Conservation (phyloP, 106 monocot species). For the Dendrobium officinale region DNA sequence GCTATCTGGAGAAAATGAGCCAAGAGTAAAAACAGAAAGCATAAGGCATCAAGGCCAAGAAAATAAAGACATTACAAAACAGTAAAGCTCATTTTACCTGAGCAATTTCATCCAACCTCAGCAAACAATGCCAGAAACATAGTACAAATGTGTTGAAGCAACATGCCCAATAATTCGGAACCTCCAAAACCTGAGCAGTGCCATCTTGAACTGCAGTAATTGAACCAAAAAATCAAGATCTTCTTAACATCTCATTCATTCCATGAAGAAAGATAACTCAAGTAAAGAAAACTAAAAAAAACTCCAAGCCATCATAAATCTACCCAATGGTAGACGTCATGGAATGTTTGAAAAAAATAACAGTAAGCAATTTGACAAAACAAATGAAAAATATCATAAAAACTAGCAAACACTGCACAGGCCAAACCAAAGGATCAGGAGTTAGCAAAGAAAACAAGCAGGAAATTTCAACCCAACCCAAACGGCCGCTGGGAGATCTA, state of each 20-base stretch:
- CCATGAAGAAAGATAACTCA: background rate
- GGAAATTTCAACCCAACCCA: background rate
- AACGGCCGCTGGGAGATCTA: background rate
- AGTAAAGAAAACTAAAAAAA: background rate
- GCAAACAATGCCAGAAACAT: background rate
- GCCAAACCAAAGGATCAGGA: background rate
- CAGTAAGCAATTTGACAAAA: background rate
- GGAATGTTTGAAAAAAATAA: background rate
- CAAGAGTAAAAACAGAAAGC: background rate
- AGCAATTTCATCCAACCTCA: background rate
- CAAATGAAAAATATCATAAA: background rate
- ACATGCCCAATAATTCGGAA: background rate
- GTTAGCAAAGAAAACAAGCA: background rate
- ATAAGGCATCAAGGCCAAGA: background rate
- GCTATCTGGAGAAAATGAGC: background rate
- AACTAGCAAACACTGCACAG: background rate
- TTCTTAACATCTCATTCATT: background rate
- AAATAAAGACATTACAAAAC: background rate
- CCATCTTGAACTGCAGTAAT: background rate
- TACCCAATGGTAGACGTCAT: background rate
- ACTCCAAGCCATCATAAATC: background rate
- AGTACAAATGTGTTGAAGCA: background rate
- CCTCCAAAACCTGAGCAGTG: background rate
- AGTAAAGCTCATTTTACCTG: background rate
- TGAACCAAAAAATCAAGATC: background rate